These are phyloP conservation scores for Ophiosphaerella korrae DNA, from an alignment of 2,329 filamentous ascomycete genomes.

Conservation along the genomic window DNA sequence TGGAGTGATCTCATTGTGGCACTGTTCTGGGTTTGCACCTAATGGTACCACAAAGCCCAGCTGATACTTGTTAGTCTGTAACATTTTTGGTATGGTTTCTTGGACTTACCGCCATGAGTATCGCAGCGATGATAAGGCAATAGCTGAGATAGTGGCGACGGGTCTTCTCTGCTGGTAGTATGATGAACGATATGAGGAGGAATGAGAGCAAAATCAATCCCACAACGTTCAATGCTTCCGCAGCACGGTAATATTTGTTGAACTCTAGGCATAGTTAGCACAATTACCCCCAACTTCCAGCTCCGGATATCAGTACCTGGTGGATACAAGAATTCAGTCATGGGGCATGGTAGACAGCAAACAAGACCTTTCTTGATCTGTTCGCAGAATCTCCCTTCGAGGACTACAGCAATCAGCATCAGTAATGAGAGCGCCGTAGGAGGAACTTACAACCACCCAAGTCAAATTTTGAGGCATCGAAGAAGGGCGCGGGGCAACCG, in stretches of 20 bases:
- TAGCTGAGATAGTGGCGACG: conserved; percentile 92
- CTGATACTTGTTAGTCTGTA: conserved; percentile 50
- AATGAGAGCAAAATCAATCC: conserved; percentile 75
- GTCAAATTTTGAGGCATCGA: conserved; percentile 66
- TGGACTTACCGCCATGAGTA: conserved; percentile 76
- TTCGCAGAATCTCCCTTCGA: conserved; percentile 62
- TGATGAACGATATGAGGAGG: conserved; percentile 77
- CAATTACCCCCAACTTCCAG: conserved; percentile 10
- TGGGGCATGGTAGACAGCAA: conserved; percentile 91
- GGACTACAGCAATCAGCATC: conserved; percentile 52
- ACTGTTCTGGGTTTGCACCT: conserved; percentile 77
- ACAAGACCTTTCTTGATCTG: conserved; percentile 54
- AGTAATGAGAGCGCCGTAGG: conserved; percentile 1
- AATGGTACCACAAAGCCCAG: conserved; percentile 91
- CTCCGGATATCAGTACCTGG: conserved; percentile 51
- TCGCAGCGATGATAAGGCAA: conserved; percentile 75
- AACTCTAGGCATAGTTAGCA: conserved; percentile 50
- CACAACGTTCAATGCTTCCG: conserved; percentile 83
- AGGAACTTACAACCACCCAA: conserved; percentile 68
- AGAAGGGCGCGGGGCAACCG: conserved; percentile 71
- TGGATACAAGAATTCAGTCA: conserved; percentile 75
- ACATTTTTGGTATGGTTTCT: too few species aligned
- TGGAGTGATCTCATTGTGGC: conserved; percentile 87
- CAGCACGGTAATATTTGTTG: conserved; percentile 63
- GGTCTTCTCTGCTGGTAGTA: conserved; percentile 85